Percentiles rank a stretch among this genome's conserved stretches.
These are phyloP conservation scores for Fistulinella staudtii DNA, from an alignment of 1,284 basidiomycete genomes.

Conservation along the genomic window DNA sequence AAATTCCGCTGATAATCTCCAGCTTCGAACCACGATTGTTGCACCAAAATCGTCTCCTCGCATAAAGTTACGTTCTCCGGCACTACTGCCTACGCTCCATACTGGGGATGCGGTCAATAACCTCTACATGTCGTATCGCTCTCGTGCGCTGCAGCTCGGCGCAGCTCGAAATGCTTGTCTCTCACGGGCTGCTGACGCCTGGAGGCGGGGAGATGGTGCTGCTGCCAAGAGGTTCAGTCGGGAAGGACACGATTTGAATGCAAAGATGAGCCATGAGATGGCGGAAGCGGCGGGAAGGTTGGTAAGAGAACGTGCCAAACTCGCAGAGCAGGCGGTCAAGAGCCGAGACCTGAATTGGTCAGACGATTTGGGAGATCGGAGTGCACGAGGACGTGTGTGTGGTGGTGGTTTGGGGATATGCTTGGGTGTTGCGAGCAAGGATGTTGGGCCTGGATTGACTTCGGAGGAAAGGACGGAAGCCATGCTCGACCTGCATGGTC, in stretches of 20 bases:
- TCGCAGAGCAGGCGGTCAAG: conserved; percentile 74
- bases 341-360: conserved; percentile 69
- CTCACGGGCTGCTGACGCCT: conserved; percentile 93
- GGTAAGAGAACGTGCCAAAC: conserved; percentile 73
- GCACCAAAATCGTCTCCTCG: conserved; percentile 84
- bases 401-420: conserved; percentile 83
- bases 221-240: conserved; percentile 90
- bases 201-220: conserved; percentile 90
- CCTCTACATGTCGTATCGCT: conserved; percentile 86
- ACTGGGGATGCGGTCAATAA: conserved; percentile 78
- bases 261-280: conserved; percentile 84
- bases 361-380: conserved; percentile 79
- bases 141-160: conserved; percentile 84
- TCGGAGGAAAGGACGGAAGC: conserved; percentile 82
- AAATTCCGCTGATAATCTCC: conserved; percentile 54
- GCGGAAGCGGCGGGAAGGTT: conserved; percentile 74
- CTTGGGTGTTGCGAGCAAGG: conserved; percentile 73
- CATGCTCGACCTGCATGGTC: conserved; percentile 79
- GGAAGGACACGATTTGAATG: conserved; percentile 91
- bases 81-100: conserved; percentile 82
- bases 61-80: conserved; percentile 76
- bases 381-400: conserved; percentile 69
- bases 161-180: conserved; percentile 92
- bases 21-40: conserved; percentile 64
- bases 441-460: conserved; percentile 50